Evolutionary conservation across 495 filamentous ascomycete species (phyloP), one percentile per base, ranked within the genome.

Genomic region (Aspergillus cristatus): DNA sequence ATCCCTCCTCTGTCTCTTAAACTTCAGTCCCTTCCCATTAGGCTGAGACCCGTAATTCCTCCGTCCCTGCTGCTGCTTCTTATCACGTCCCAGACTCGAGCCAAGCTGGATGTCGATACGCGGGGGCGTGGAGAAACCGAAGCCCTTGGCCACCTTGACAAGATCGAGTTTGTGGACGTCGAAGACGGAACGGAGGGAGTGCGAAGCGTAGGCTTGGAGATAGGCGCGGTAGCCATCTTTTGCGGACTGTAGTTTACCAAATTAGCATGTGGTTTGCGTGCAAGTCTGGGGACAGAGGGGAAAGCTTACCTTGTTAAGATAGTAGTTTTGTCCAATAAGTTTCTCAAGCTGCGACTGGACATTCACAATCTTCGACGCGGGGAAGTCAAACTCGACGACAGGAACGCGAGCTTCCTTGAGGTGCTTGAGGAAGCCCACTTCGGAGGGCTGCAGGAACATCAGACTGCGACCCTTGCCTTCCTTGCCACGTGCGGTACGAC

Each of bases 371-470:
- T 93, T 93, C 65, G 84, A 88, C 33, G 72, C 70, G 7, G 90
- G 90, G 54, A 98, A 91, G 45, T 95, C 90, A 45, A 94, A 96
- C 61, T 98, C 91, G 8, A 95, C 85, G 3, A 98, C 82, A 0
- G 91, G 91, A 0, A 97, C 86, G 35, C 85, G 74, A 18, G 90
- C 87, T 35, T 90, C 85, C 63, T 94, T 94, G 33, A 98, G 71
- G 48, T 94, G 83, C 43, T 82, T 82, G 17, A 98, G 63, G 71
- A 98, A 97, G 13, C 87, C 90, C 14, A 94, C 74, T 60, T 98
- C 91, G 22, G 76, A 80, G 1, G 91, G 93, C 58, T 94, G 86
- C 37, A 98, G 62, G 69, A 98, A 96, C 63, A 97, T 79, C 39
- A 94, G 66, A 40, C 81, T 86, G 43, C 67, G 79, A 18, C 90